Percentiles rank a stretch among this genome's conserved stretches.
phyloP scores from a whole-genome alignment of 179 eudicot species.

The Patellifolia procumbens region DNA sequence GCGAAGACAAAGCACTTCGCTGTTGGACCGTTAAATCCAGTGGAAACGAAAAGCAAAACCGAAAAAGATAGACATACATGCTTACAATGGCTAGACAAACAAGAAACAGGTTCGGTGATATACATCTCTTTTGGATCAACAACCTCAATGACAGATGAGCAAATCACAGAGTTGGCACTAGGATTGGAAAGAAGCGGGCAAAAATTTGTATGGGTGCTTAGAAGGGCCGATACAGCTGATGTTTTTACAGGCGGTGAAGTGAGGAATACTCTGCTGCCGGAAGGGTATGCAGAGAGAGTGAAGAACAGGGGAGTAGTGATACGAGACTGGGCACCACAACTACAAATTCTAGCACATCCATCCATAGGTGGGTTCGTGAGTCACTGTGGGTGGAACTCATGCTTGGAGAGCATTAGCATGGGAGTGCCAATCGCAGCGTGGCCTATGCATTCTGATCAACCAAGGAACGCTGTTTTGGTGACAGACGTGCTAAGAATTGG shows the following conservation, averaged over 20 bases:
- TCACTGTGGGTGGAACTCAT: slow-evolving; percentile 19
- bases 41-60: not conserved
- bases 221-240: slow-evolving; percentile 33
- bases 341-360: slow-evolving; percentile 9
- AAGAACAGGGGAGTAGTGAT: slow-evolving; percentile 44
- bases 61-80: slow-evolving; percentile 28
- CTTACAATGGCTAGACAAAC: slow-evolving; percentile 47
- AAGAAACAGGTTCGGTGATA: slow-evolving; percentile 35
- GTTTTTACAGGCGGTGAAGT: slow-evolving; percentile 20
- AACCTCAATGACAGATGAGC: slow-evolving; percentile 35
- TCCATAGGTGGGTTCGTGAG: slow-evolving; percentile 9
- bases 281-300: slow-evolving; percentile 57
- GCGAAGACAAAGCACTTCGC: slow-evolving; percentile 34
- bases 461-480: slow-evolving; percentile 45
- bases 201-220: slow-evolving; percentile 23
- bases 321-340: slow-evolving; percentile 34
- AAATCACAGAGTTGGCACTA: not conserved
- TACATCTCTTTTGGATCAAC: slow-evolving; percentile 63
- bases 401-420: slow-evolving; percentile 15
- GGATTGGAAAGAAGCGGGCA: slow-evolving; percentile 9
- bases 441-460: slow-evolving; percentile 79
- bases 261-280: slow-evolving; percentile 24
- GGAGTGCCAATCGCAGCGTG: slow-evolving; percentile 62
- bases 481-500: slow-evolving; percentile 47
- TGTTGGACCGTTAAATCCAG: slow-evolving; percentile 42